phyloP scores from a whole-genome alignment of 2,329 filamentous ascomycete genomes.

The Neurospora crassa region DNA sequence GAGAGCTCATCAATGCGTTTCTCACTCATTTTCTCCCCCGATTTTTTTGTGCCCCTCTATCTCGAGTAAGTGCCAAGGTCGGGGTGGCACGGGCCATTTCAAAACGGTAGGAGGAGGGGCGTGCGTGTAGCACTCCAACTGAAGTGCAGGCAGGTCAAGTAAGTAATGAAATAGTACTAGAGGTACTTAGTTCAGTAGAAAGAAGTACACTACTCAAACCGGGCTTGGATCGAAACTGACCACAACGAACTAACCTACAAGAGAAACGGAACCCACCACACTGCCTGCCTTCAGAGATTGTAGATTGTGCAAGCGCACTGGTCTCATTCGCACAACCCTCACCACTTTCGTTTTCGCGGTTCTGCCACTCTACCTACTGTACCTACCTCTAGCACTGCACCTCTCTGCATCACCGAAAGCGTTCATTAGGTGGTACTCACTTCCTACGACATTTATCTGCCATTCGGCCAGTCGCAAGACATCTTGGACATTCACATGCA shows the following conservation, averaged over 20 bases:
- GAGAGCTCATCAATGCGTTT: background rate
- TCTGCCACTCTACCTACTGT: background rate
- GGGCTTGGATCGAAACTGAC: too few species aligned
- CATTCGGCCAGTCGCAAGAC: background rate
- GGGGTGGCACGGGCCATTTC: background rate
- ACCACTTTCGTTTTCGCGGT: background rate
- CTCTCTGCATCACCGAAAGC: background rate
- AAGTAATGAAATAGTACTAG: too few species aligned
- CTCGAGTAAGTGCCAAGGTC: background rate
- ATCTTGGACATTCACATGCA: background rate
- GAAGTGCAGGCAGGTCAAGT: too few species aligned
- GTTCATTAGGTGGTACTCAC: background rate
- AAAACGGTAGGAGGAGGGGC: background rate
- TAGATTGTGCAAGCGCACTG: background rate
- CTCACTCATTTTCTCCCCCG: background rate
- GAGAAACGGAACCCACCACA: background rate
- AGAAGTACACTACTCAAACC: too few species aligned
- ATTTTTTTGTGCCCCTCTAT: background rate
- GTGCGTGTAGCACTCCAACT: background rate
- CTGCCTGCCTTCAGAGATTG: background rate
- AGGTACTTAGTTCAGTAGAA: too few species aligned
- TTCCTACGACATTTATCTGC: background rate
- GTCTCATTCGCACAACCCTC: background rate
- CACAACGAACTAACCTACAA: background rate
- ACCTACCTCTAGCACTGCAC: background rate